Evolutionary conservation across 164 flowering plant genomes (phyloP), one percentile per base, ranked within the genome.

Genomic region (Pachysandra terminalis): DNA sequence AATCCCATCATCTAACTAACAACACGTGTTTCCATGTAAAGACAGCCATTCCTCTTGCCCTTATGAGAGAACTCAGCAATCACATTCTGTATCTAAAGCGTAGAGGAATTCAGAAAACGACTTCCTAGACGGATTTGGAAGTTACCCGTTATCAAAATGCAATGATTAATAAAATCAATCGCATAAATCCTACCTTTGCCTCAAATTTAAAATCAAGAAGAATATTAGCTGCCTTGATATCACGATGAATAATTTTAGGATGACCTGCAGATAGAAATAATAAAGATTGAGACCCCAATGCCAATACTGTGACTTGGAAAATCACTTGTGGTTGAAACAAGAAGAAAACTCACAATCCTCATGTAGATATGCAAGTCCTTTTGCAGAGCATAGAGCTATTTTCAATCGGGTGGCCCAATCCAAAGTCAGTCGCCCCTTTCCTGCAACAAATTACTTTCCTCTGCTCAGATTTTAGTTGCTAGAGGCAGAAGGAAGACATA

Each of bases 181-280:
- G 2, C 56, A 52, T 52, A 70, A n/a, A 48, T 40, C 53, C 70
- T 78, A 87, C 98, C 96, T 84, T 91, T 63, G 99, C 96, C 81
- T 95, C 99, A 81, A 89, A 95, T 61, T 86, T 92, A 71, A 76
- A 86, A 80, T 95, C 98, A 71, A 95, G 63, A 68, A 95, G 96
- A 64, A 95, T 92, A 70, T 95, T 95, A 28, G 99, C 78, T 26
- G 97, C 87, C 76, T 95, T 95, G 69, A 95, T 95, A 75, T 95
- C 99, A 58, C 99, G 90, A 71, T 95, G 99, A 71, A 95, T 90
- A 61, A 95, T 95, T 73, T 90, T 92, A 52, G 99, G 99, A 79
- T 95, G 89, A 61, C 99, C 99, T 95, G 85, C 65, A 82, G 41
- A 72, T 19, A 69, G 15, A 71, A 27, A 52, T 41, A 27, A 35